Conservation (phyloP, 1,139 yeast species). For the Yamadazyma kanchanaburiensis region DNA sequence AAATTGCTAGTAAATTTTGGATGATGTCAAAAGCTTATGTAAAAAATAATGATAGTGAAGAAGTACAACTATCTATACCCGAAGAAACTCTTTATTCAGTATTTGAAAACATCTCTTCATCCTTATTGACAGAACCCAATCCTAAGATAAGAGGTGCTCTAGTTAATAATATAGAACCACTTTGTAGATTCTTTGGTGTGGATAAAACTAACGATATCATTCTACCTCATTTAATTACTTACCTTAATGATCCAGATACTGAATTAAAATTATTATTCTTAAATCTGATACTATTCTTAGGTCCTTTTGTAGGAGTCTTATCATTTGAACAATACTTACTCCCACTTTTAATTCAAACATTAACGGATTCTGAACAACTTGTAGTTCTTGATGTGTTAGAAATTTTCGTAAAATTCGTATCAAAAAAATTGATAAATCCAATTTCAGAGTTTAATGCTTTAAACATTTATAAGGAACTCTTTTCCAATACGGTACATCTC, state of each 20-base stretch:
- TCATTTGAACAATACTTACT: constrained; percentile 84
- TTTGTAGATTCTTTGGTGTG: constrained; percentile 81
- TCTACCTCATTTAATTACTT: constrained; percentile 86
- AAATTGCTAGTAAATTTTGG: constrained; percentile 59
- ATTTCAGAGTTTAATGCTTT: constrained; percentile 37
- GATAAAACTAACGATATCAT: constrained; percentile 86
- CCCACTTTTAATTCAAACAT: constrained; percentile 78
- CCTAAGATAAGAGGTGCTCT: constrained; percentile 68
- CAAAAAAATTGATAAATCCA: constrained; percentile 32
- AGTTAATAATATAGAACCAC: constrained; percentile 62
- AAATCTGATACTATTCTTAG: constrained; percentile 71
- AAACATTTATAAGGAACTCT: constrained; percentile 37
- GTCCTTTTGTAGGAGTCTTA: constrained; percentile 76
- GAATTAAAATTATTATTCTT: constrained; percentile 69
- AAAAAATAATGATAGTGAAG: constrained; percentile 5
- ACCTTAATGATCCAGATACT: constrained; percentile 75
- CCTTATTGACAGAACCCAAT: constrained; percentile 66
- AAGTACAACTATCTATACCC: constrained; percentile 19
- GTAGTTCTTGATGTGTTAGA: constrained; percentile 76
- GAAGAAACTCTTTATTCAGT: constrained; percentile 31
- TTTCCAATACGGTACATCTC: constrained; percentile 26
- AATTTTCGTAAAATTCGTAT: constrained; percentile 46
- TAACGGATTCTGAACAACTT: constrained; percentile 79
- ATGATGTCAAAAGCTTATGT: constrained; percentile 57
- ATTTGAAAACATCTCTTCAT: constrained; percentile 64